These are phyloP conservation scores for Nicotiana sylvestris DNA, from an alignment of 257 asterid species.

Conservation along the genomic window DNA sequence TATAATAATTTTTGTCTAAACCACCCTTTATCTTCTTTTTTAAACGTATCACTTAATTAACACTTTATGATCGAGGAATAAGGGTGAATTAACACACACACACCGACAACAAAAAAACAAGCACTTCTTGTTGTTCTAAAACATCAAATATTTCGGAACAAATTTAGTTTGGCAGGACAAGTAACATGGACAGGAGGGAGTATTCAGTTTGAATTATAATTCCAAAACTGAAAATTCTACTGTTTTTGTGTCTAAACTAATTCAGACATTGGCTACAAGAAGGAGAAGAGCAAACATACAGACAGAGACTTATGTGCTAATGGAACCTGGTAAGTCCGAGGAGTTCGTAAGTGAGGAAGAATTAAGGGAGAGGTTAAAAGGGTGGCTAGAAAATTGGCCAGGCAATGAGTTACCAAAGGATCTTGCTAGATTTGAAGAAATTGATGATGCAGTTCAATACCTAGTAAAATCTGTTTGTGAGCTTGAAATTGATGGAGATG, in stretches of 20 bases:
- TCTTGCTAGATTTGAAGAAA: conserved; percentile 56
- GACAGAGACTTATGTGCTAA: conserved; percentile 57
- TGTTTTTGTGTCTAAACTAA: neutral
- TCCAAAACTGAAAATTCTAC: neutral
- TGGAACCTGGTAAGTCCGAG: conserved; percentile 75
- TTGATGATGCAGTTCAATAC: conserved; percentile 66
- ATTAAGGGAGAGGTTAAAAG: conserved; percentile 41
- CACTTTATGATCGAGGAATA: too few relatives aligned
- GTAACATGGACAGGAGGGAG: too few relatives aligned
- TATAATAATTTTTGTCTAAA: too few relatives aligned
- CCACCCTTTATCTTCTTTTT: too few relatives aligned
- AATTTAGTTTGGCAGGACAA: too few relatives aligned
- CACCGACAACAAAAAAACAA: too few relatives aligned
- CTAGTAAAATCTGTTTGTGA: conserved; percentile 71
- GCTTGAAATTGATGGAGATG: conserved; percentile 79
- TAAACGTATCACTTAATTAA: too few relatives aligned
- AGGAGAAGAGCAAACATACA: conserved; percentile 64
- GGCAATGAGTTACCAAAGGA: conserved; percentile 48
- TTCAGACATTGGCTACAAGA: conserved; percentile 44
- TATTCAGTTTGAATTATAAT: too few relatives aligned
- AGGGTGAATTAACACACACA: too few relatives aligned
- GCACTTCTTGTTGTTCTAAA: too few relatives aligned
- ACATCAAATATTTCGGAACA: too few relatives aligned
- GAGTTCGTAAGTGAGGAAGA: conserved; percentile 75
- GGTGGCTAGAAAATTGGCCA: conserved; percentile 74